Conservation (phyloP, 2,329 filamentous ascomycete genomes). For the Ampelomyces quisqualis region DNA sequence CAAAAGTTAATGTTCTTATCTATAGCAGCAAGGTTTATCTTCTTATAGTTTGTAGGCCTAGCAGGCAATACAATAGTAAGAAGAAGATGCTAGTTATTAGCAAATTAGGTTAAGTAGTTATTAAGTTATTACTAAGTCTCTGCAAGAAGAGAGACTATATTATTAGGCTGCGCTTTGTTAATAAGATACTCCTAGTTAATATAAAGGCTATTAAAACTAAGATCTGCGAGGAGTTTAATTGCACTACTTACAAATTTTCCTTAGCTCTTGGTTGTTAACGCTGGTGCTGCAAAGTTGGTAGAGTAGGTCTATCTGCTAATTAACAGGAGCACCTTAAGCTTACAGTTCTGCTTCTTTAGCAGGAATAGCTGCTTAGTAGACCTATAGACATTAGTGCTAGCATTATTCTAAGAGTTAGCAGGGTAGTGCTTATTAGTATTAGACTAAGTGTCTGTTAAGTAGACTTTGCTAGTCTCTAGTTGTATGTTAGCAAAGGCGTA, state of each 20-base stretch:
- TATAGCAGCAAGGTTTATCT: neutral
- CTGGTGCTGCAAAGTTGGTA: neutral
- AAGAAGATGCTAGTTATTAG: neutral
- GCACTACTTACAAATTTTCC: neutral
- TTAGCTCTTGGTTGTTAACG: neutral
- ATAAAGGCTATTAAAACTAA: neutral
- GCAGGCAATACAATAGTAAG: neutral
- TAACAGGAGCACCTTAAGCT: neutral
- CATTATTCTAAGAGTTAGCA: neutral
- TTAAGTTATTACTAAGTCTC: neutral
- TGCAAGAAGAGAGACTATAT: neutral
- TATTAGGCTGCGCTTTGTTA: neutral
- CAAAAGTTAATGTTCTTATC: neutral
- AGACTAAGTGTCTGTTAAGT: neutral
- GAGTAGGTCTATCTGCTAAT: neutral
- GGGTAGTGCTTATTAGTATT: neutral
- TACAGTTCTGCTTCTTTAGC: neutral
- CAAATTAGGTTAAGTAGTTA: neutral
- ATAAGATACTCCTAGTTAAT: neutral
- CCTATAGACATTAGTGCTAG: neutral
- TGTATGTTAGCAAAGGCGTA: neutral
- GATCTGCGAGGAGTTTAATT: neutral
- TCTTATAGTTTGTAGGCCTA: neutral
- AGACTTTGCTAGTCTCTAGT: neutral
- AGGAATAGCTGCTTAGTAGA: neutral